These are phyloP conservation scores for Rhodamnia rubescens DNA, from an alignment of 345 rosid species.

Conservation along the genomic window DNA sequence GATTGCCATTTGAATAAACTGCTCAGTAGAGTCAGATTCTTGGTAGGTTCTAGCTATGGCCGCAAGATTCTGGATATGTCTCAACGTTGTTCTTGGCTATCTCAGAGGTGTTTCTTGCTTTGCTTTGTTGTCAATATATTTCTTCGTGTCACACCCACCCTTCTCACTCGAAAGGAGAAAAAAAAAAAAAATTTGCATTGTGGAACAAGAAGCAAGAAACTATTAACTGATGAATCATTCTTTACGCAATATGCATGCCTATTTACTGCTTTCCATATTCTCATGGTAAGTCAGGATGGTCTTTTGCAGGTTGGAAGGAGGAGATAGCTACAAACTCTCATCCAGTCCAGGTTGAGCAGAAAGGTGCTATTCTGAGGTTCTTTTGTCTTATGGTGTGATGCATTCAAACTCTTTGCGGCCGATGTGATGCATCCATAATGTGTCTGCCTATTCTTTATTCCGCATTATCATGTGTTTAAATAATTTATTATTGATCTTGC, in stretches of 20 bases:
- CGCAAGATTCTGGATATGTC: neutral
- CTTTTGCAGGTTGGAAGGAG: conserved; percentile 26
- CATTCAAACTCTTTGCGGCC: neutral
- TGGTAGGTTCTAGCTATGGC: neutral
- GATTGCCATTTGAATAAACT: neutral
- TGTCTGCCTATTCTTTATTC: neutral
- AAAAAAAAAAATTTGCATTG: neutral
- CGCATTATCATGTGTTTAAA: neutral
- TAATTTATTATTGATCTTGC: neutral
- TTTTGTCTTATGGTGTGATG: neutral
- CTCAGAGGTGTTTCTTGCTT: neutral
- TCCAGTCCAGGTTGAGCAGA: conserved; percentile 26
- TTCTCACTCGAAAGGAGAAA: neutral
- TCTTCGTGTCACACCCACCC: neutral
- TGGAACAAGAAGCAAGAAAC: neutral
- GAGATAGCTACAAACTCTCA: conserved; percentile 9
- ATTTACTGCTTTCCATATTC: neutral
- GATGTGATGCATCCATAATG: neutral
- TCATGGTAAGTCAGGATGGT: neutral
- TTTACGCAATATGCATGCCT: neutral
- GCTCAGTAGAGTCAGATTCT: neutral
- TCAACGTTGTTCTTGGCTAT: neutral
- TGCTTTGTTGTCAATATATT: neutral
- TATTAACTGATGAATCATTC: neutral
- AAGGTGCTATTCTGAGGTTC: conserved; percentile 24